Conservation (phyloP, 2,329 filamentous ascomycete species). For the Penicillium nordicum region DNA sequence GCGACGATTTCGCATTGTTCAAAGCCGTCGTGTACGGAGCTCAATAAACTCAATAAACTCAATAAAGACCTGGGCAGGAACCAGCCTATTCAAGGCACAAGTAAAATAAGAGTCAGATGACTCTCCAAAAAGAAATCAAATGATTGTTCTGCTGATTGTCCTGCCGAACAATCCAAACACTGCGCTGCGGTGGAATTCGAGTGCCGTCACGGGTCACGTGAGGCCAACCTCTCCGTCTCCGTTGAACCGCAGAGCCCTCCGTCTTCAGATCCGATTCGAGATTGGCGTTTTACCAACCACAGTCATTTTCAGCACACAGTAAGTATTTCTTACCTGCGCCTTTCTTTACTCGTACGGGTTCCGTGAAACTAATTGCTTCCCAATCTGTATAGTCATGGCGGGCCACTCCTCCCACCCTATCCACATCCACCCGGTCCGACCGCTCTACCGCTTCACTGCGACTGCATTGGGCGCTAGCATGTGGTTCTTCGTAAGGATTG, state of each 20-base stretch:
- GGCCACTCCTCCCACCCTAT: slow-evolving; percentile 41
- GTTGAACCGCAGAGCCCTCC: slow-evolving; percentile 8
- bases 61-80: slow-evolving; percentile 4
- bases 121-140: not conserved
- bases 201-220: slow-evolving; percentile 11
- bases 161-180: not conserved
- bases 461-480: slow-evolving; percentile 89
- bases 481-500: slow-evolving; percentile 86
- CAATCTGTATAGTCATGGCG: slow-evolving; percentile 33
- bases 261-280: slow-evolving; percentile 5
- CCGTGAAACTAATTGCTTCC: not conserved
- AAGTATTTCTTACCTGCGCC: slow-evolving; percentile 6
- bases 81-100: not conserved
- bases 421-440: slow-evolving; percentile 58
- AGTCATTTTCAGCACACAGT: slow-evolving; percentile 13
- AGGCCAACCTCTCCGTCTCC: not conserved
- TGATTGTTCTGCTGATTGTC: not conserved
- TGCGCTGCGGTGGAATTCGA: slow-evolving; percentile 3
- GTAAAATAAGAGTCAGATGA: not conserved
- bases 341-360: not conserved
- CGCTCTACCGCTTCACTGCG: slow-evolving; percentile 78
- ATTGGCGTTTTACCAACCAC: slow-evolving; percentile 8
- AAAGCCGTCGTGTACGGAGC: not conserved
- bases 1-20: slow-evolving; percentile 8
- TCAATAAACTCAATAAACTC: not conserved